These are phyloP conservation scores for Mucor irregularis DNA, from an alignment of 371 early-diverging fungal species.

Conservation along the genomic window DNA sequence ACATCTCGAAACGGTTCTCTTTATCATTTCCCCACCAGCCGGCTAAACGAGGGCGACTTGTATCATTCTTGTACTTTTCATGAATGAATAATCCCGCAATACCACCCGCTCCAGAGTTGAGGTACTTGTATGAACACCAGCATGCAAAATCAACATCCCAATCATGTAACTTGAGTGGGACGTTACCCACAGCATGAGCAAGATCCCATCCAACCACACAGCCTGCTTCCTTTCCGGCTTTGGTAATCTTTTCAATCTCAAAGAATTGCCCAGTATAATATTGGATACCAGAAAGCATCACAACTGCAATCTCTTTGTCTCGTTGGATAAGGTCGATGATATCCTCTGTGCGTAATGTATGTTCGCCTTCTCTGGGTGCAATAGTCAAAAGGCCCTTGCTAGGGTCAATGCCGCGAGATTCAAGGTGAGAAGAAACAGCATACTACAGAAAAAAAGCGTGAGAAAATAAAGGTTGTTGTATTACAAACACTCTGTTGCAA, in stretches of 20 bases:
- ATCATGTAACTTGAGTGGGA: conserved; percentile 85
- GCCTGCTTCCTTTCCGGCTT: conserved; percentile 81
- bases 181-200: conserved; percentile 96
- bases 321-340: conserved; percentile 75
- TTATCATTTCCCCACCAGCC: conserved; percentile 97
- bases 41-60: conserved; percentile 62
- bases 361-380: conserved; percentile 75
- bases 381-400: conserved; percentile 69
- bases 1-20: conserved; percentile 80
- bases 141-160: conserved; percentile 98
- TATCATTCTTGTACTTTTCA: conserved; percentile 65
- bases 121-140: conserved; percentile 98
- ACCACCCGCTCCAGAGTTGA: conserved; percentile 94
- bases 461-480: conserved; percentile 51
- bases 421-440: conserved; percentile 86
- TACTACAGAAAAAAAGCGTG: conserved; percentile 55
- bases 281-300: conserved; percentile 92
- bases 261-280: conserved; percentile 96
- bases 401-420: conserved; percentile 81
- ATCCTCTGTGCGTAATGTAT: conserved; percentile 73
- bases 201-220: conserved; percentile 95
- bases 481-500: conserved; percentile 23
- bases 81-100: conserved; percentile 92
- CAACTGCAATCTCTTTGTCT: conserved; percentile 81
- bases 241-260: conserved; percentile 84